phyloP scores from a whole-genome alignment of 768 basidiomycete genomes.

The Albatrellus ellisii region DNA sequence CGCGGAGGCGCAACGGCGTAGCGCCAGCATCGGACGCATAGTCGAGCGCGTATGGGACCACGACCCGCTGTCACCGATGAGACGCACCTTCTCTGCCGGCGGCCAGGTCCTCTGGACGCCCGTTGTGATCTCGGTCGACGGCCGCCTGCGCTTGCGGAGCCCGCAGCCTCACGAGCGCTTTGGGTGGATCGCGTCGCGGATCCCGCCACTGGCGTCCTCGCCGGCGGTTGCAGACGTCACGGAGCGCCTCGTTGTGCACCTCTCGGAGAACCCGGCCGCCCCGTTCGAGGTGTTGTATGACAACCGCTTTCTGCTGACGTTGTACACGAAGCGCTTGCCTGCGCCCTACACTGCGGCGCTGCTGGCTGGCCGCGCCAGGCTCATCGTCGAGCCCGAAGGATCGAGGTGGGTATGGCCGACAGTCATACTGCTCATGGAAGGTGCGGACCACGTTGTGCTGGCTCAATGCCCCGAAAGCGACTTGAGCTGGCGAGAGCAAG shows the following conservation, averaged over 20 bases:
- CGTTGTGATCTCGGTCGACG: conserved; percentile 4
- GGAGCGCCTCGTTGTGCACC: conserved; percentile 13
- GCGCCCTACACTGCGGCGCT: conserved; percentile 18
- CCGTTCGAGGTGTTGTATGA: conserved; percentile 42
- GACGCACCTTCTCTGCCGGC: conserved; percentile 12
- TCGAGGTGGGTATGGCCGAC: conserved; percentile 37
- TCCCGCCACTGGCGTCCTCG: conserved; percentile 26
- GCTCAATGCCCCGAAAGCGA: conserved; percentile 7
- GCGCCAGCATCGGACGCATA: conserved; percentile 32
- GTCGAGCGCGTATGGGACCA: conserved; percentile 33
- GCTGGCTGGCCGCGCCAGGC: conserved; percentile 10
- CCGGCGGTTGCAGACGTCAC: conserved; percentile 30
- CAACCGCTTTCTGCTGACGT: conserved; percentile 43
- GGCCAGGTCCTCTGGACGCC: conserved; percentile 11
- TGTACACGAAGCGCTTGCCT: conserved; percentile 34
- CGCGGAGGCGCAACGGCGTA: conserved; percentile 46
- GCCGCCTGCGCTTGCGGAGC: neutral
- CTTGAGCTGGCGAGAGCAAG: conserved; percentile 7
- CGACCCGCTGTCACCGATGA: conserved; percentile 16
- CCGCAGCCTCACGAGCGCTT: conserved; percentile 17
- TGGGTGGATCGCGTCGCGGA: conserved; percentile 54
- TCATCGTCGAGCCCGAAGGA: conserved; percentile 26
- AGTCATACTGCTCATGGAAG: conserved; percentile 20
- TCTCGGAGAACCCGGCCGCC: conserved; percentile 7
- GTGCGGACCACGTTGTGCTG: conserved; percentile 6